Conservation (phyloP, 768 basidiomycete genomes). For the Kwoniella shandongensis region DNA sequence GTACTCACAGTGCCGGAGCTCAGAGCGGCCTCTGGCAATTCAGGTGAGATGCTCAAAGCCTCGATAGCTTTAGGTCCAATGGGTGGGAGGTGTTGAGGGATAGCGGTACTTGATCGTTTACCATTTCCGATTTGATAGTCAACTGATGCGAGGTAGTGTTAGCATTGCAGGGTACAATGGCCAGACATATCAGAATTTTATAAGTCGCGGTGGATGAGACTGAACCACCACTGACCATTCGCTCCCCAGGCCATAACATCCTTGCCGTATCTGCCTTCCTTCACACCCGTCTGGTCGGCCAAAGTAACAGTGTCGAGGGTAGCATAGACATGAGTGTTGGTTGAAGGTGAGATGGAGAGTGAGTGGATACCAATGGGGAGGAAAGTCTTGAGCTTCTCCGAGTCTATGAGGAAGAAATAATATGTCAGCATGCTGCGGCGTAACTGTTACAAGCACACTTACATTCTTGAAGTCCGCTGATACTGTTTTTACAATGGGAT, state of each 20-base stretch:
- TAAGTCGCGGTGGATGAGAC: too few relatives aligned
- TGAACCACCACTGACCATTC: slow-evolving; percentile 46
- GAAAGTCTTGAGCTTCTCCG: slow-evolving; percentile 63
- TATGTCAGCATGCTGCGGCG: slow-evolving; percentile 11
- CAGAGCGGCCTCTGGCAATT: slow-evolving; percentile 27
- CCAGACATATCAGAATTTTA: background rate
- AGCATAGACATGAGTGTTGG: slow-evolving; percentile 71
- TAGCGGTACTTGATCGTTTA: slow-evolving; percentile 54
- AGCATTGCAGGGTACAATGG: too few relatives aligned
- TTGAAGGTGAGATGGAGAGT: slow-evolving; percentile 60
- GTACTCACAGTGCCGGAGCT: slow-evolving; percentile 46
- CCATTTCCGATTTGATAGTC: slow-evolving; percentile 55
- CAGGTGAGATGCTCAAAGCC: background rate
- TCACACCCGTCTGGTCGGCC: slow-evolving; percentile 53
- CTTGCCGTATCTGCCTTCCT: slow-evolving; percentile 48
- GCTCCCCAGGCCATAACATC: slow-evolving; percentile 54
- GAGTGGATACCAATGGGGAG: slow-evolving; percentile 65
- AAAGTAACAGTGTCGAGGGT: slow-evolving; percentile 65
- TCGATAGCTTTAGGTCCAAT: slow-evolving; percentile 31
- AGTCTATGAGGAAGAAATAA: slow-evolving; percentile 57
- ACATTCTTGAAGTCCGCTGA: slow-evolving; percentile 88
- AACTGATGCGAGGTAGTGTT: slow-evolving; percentile 16
- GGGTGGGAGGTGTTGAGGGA: slow-evolving; percentile 55
- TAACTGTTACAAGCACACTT: slow-evolving; percentile 48
- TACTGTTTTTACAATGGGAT: slow-evolving; percentile 28